These are phyloP conservation scores for Pichia sp. DNA, from an alignment of 1,139 yeast species.

Conservation along the genomic window DNA sequence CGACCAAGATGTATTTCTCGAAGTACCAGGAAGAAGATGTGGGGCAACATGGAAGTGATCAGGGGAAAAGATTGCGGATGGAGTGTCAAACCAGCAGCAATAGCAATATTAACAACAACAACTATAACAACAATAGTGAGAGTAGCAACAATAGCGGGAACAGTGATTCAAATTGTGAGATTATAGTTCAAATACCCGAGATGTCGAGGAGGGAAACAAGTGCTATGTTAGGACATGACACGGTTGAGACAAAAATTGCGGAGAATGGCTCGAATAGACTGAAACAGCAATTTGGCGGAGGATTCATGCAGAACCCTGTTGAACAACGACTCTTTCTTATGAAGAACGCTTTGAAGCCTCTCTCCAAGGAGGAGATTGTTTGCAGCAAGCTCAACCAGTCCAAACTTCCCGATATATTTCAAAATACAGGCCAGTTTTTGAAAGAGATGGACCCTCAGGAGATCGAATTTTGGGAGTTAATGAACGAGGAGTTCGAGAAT, in stretches of 20 bases:
- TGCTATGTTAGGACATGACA: constrained; percentile 12
- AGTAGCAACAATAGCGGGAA: no score
- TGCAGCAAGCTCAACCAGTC: constrained; percentile 23
- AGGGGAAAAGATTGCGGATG: no score
- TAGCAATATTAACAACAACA: constrained; percentile 3
- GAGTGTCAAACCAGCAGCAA: background rate
- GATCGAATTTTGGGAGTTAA: constrained; percentile 29
- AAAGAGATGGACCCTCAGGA: constrained; percentile 28
- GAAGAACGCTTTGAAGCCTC: constrained; percentile 28
- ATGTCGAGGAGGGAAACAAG: constrained; percentile 24
- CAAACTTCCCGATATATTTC: constrained; percentile 26
- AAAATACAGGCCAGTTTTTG: constrained; percentile 26
- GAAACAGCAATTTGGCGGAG: background rate
- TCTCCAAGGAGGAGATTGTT: constrained; percentile 24
- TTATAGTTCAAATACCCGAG: constrained; percentile 29
- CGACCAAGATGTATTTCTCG: constrained; percentile 30
- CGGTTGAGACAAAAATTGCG: constrained; percentile 9
- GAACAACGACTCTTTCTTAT: constrained; percentile 26
- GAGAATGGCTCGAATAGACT: background rate
- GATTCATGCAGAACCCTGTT: constrained; percentile 4
- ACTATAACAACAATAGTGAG: no score
- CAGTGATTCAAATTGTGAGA: constrained; percentile 2
- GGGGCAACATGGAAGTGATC: no score
- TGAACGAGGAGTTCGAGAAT: constrained; percentile 31
- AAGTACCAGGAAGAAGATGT: constrained; percentile 18